Base-by-base conservation (phyloP, 2,329 filamentous ascomycete genomes). In the Aspergillus neotritici region DNA sequence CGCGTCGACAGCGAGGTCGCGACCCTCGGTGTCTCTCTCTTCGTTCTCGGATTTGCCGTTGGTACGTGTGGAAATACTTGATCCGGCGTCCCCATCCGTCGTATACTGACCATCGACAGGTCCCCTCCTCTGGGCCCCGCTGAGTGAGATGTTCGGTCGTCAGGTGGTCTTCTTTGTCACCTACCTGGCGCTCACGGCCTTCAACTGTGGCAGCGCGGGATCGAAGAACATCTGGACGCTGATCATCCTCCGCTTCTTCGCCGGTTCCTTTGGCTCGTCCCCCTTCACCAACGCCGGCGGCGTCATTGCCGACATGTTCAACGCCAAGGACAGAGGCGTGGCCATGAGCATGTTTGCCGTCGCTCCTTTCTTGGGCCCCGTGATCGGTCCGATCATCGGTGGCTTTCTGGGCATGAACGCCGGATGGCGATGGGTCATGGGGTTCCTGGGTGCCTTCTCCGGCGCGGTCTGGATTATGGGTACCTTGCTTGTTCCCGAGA, bases 371-470 rank as follows among this genome's bases (percentile, higher is more conserved):
- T 68, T 86, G 43, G 83, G 83, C 1, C 81, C 83, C 0, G 76
- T 66, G 42, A 78, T 68, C 58, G 81, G 83, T 0, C 84, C 84
- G 1, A 80, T 86, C 35, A 75, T 77, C 5, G 80, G 80, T 49
- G 82, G 82, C 2, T 87, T 86, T 60, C 66, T 86, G 1, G 79
- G 80, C 8, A 73, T 81, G 60, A 70, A 74, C 2, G 75, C 73
- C 11, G 82, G 82, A 12, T 86, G 84, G 84, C 71, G 80, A 54
- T 86, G 83, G 84, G 77, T 86, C 15, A 72, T 78, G 60, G 80
- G 79, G 1, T 63, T 85, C 37, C 73, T 81, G 57, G 73, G 77
- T 39, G 78, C 80, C 47, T 82, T 86, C 59, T 81, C 78, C 2
- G 80, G 79, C 8, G 64, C 73, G 9, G 71, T 84, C 38, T 83